Evolutionary conservation across 805 yeast genomes (phyloP).

Genomic region (Teunomyces lycoperdinae): DNA sequence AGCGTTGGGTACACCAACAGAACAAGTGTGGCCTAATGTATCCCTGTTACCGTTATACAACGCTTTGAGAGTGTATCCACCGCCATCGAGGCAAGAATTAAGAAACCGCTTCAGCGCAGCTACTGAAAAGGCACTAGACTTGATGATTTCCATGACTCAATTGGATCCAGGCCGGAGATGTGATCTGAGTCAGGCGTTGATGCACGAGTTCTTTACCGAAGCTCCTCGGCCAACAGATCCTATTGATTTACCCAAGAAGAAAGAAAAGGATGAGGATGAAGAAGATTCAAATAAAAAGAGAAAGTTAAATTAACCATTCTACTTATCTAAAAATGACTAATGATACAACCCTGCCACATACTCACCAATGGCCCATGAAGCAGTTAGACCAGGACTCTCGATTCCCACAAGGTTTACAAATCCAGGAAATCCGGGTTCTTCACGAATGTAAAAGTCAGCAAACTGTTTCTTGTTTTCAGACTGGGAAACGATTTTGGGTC

Average conservation of each 20-base stretch:
- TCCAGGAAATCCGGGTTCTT: conserved; percentile 72
- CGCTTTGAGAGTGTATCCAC: conserved; percentile 72
- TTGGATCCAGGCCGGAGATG: conserved; percentile 78
- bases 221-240: conserved; percentile 74
- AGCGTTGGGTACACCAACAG: conserved; percentile 96
- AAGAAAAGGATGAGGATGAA: conserved; percentile 16
- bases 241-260: conserved; percentile 53
- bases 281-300: conserved; percentile 16
- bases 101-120: conserved; percentile 88
- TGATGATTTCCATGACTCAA: conserved; percentile 67
- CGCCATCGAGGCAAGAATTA: conserved; percentile 76
- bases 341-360: conserved; percentile 47
- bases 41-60: conserved; percentile 74
- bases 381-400: conserved; percentile 88
- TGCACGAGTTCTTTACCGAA: conserved; percentile 68
- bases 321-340: conserved; percentile 5
- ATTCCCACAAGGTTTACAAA: conserved; percentile 79
- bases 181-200: conserved; percentile 59
- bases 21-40: conserved; percentile 87
- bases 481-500: conserved; percentile 68
- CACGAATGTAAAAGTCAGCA: conserved; percentile 70
- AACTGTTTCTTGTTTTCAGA: conserved; percentile 40
- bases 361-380: conserved; percentile 79
- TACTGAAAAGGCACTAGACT: conserved; percentile 74
- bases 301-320: conserved; percentile 8